These are phyloP conservation scores for Isabelozyma heimii DNA, from an alignment of 805 yeast genomes.

Conservation along the genomic window DNA sequence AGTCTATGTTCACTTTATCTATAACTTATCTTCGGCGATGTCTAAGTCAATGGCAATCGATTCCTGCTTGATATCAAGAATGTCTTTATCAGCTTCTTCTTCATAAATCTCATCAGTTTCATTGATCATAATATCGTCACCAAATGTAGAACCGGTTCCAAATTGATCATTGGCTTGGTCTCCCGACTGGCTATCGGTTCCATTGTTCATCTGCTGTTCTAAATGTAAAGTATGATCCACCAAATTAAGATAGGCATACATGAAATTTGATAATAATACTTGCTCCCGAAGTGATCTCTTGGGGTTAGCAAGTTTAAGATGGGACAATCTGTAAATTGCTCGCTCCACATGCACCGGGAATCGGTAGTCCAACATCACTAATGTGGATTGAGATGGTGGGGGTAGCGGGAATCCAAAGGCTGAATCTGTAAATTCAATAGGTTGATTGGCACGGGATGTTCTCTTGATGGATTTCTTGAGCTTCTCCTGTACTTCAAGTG, in stretches of 20 bases:
- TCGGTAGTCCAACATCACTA: conserved; percentile 79
- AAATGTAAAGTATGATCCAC: conserved; percentile 87
- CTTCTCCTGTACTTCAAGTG: conserved; percentile 43
- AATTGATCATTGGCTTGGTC: conserved; percentile 5
- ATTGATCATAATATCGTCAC: conserved; percentile 6
- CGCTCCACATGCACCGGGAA: conserved; percentile 95
- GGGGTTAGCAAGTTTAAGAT: conserved; percentile 90
- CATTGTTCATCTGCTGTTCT: conserved; percentile 50
- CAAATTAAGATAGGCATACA: conserved; percentile 93
- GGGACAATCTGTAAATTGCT: conserved; percentile 90
- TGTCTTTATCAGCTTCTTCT: conserved; percentile 4
- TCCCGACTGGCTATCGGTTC: conserved; percentile 1
- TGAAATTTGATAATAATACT: conserved; percentile 88
- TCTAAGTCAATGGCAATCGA: conserved; percentile 19
- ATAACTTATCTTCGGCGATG: conserved; percentile 6
- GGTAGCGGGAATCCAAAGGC: conserved; percentile 89
- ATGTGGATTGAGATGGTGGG: conserved; percentile 71
- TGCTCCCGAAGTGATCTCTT: conserved; percentile 89
- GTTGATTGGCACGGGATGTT: conserved; percentile 43
- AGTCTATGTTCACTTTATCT: not conserved
- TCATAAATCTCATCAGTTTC: conserved; percentile 3
- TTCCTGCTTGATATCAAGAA: conserved; percentile 8
- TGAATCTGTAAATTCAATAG: conserved; percentile 59
- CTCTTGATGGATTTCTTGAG: conserved; percentile 40
- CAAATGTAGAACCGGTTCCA: conserved; percentile 4